Evolutionary conservation across 257 asterid genomes (phyloP), one percentile per base, ranked within the genome.

Genomic region (Jacaranda copaia): DNA sequence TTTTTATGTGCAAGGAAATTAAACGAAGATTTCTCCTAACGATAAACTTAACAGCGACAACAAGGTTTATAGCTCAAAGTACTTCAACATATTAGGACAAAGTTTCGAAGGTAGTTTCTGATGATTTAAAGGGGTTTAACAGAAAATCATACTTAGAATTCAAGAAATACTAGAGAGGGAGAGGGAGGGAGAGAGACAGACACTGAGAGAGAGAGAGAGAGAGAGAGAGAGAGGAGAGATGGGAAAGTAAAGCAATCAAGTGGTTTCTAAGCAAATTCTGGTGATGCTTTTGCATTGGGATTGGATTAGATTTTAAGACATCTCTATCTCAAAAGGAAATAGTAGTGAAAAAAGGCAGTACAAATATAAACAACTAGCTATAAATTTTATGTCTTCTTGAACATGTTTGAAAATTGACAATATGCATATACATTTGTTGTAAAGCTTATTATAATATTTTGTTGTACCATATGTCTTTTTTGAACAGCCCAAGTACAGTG

Each of bases 201-300:
- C n/a, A 5, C 68, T n/a, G 63, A n/a, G 77, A 72, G 72, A 78
- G 72, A 68, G 85, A 6, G 73, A 61, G 74, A 38, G 82, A 69
- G 63, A 36, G 74, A 46, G 74, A 15, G 73, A 43, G 71, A 72
- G 40, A 61, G n/a, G 74, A 15, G 73, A 43, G 71, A 72, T 39
- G 65, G n/a, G 84, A 43, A 45, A 38, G 82, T 13, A 78, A 75
- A 81, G 84, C 25, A 82, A 84, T 91, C 83, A 87, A 87, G 97
- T 89, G 85, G 86, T 70, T 84, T 82, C 77, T 85, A 88, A 74
- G 96, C 92, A 88, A 93, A 85, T 76, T 72, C 61, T 81, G 85
- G 81, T 85, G 88, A 64, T 83, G 87, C 80, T 86, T 83, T 72
- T 81, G 82, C 75, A 83, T 73, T 55, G 59, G 85, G 73, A 75